These are phyloP conservation scores for Pistacia atlantica DNA, from an alignment of 345 rosid species.

Conservation along the genomic window DNA sequence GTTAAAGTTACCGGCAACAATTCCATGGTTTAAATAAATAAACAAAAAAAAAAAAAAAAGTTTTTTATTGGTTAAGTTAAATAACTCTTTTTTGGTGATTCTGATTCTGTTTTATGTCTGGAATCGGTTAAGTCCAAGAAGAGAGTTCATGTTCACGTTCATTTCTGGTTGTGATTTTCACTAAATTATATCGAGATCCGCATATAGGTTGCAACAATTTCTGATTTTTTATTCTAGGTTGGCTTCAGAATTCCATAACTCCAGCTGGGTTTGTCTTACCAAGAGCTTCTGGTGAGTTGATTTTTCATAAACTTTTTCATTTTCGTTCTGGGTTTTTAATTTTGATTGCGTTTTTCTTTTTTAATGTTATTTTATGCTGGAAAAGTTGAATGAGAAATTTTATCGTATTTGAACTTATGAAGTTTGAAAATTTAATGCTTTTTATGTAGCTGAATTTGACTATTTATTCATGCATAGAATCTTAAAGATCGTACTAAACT, in stretches of 20 bases:
- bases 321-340: not conserved
- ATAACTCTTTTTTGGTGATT: not conserved
- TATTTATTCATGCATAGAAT: not conserved
- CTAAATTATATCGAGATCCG: slow-evolving; percentile 21
- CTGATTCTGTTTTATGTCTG: slow-evolving; percentile 16
- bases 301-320: not conserved
- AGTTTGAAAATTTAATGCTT: not conserved
- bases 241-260: slow-evolving; percentile 8
- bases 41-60: no score
- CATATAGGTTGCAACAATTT: not conserved
- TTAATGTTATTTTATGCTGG: not conserved
- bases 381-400: not conserved
- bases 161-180: slow-evolving; percentile 17
- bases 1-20: no score
- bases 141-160: slow-evolving; percentile 37
- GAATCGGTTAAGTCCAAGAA: slow-evolving; percentile 20
- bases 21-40: not conserved
- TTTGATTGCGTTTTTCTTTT: not conserved
- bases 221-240: slow-evolving; percentile 18
- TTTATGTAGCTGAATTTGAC: not conserved
- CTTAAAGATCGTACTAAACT: not conserved
- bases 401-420: not conserved
- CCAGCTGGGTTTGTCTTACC: not conserved
- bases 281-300: slow-evolving; percentile 11
- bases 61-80: not conserved